These are phyloP conservation scores for Aaosphaeria pasadenensis DNA, from an alignment of 2,329 filamentous ascomycete genomes.

Conservation along the genomic window DNA sequence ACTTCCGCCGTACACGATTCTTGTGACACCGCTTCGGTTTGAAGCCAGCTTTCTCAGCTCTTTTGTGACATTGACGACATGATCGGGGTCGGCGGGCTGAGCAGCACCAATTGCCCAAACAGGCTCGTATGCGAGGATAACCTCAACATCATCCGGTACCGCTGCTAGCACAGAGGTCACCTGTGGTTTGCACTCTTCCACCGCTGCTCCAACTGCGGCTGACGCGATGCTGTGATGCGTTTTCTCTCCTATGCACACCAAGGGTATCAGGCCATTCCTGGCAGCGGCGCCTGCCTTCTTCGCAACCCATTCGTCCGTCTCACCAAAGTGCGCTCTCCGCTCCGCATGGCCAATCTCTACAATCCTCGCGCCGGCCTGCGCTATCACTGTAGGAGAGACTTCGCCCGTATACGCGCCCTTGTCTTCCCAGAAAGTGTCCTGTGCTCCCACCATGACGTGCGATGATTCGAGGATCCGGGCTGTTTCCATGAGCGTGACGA, in stretches of 20 bases:
- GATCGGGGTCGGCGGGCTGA: conserved; percentile 67
- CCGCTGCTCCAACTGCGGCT: conserved; percentile 56
- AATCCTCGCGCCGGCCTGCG: conserved; percentile 65
- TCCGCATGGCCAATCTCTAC: conserved; percentile 83
- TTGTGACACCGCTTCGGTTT: conserved; percentile 55
- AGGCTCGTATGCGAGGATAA: conserved; percentile 81
- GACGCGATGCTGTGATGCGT: conserved; percentile 45
- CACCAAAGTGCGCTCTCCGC: conserved; percentile 66
- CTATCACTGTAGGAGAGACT: conserved; percentile 66
- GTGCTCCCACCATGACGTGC: conserved; percentile 65
- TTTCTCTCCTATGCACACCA: conserved; percentile 78
- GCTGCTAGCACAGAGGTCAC: conserved; percentile 61
- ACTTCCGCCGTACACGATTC: conserved; percentile 79
- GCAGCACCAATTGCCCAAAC: conserved; percentile 83
- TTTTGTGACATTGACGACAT: conserved; percentile 69
- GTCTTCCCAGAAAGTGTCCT: conserved; percentile 71
- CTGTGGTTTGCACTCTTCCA: conserved; percentile 65
- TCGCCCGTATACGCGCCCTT: conserved; percentile 75
- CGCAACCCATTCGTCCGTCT: conserved; percentile 67
- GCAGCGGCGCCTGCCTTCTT: conserved; percentile 68
- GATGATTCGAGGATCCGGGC: conserved; percentile 50
- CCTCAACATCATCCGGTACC: conserved; percentile 61
- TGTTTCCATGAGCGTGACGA: conserved; percentile 62
- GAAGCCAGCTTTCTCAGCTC: conserved; percentile 58
- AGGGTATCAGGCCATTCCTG: conserved; percentile 68